phyloP scores from a whole-genome alignment of 176 grass and related monocot genomes.

The Carex littledalei region DNA sequence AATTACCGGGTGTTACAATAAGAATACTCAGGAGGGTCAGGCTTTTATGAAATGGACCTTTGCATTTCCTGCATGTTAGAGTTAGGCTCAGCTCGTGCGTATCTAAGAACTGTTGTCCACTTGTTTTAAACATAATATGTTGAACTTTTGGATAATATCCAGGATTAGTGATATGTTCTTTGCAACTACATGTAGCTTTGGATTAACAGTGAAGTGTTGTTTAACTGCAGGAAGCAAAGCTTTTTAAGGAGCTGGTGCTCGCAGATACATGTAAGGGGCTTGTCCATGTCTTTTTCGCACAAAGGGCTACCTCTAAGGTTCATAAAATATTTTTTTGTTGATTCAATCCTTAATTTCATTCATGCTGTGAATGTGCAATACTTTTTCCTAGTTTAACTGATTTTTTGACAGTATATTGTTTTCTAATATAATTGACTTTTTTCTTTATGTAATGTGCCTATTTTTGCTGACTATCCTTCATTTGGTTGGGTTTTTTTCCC shows the following conservation, averaged over 20 bases:
- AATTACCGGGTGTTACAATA: too few relatives aligned
- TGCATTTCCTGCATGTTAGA: background rate
- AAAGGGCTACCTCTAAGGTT: constrained; percentile 87
- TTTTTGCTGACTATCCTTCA: background rate
- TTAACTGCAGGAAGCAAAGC: constrained; percentile 67
- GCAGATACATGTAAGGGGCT: constrained; percentile 70
- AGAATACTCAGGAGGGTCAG: background rate
- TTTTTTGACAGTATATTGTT: background rate
- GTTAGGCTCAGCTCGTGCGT: background rate
- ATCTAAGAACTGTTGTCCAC: background rate
- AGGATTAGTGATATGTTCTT: background rate
- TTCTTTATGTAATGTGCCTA: background rate
- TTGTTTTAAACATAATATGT: background rate
- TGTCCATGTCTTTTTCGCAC: constrained; percentile 85
- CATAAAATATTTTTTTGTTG: constrained; percentile 16
- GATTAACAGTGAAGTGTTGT: background rate
- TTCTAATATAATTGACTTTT: background rate
- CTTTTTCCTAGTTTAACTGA: background rate
- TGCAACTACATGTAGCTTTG: background rate
- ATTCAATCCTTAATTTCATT: background rate
- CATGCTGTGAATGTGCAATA: background rate
- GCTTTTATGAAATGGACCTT: background rate
- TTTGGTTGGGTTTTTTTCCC: too few relatives aligned
- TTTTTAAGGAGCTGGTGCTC: constrained; percentile 81
- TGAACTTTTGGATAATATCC: background rate